These are phyloP conservation scores for Plasmodium vinckei DNA, from an alignment of 169 alveolate genomes.

Conservation along the genomic window DNA sequence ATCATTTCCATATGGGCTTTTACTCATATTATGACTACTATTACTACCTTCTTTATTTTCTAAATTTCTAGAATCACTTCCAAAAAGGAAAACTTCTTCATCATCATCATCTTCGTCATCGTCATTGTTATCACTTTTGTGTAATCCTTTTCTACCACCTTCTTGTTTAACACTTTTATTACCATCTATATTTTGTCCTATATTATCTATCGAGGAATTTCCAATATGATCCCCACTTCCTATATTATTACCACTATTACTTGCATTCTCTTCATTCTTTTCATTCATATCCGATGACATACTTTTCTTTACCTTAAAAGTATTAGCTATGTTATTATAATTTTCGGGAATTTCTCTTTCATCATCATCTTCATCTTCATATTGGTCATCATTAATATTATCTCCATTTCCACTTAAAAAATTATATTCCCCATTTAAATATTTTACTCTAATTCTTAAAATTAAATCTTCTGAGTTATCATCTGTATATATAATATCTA, in stretches of 20 bases:
- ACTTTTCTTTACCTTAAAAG: background rate
- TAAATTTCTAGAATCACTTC: background rate
- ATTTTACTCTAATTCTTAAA: constrained; percentile 94
- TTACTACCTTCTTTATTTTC: background rate
- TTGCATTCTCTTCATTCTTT: background rate
- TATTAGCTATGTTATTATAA: background rate
- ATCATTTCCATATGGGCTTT: too few species aligned
- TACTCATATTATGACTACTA: background rate
- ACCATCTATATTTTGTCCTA: background rate
- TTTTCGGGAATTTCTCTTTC: background rate
- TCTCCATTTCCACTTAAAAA: constrained; percentile 75
- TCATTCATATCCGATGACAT: background rate
- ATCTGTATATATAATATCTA: constrained; percentile 96
- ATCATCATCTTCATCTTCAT: constrained; percentile 51
- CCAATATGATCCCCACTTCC: background rate
- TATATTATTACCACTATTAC: constrained; percentile 1
- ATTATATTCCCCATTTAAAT: constrained; percentile 78
- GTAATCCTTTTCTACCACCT: background rate
- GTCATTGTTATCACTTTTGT: background rate
- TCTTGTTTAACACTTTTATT: background rate
- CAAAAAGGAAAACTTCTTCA: constrained; percentile 26
- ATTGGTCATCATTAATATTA: constrained; percentile 26
- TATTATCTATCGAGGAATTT: too few species aligned
- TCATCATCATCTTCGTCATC: constrained; percentile 28
- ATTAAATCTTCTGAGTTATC: constrained; percentile 97